phyloP scores from a whole-genome alignment of 2,329 filamentous ascomycete species.

The Aspergillus carbonarius region DNA sequence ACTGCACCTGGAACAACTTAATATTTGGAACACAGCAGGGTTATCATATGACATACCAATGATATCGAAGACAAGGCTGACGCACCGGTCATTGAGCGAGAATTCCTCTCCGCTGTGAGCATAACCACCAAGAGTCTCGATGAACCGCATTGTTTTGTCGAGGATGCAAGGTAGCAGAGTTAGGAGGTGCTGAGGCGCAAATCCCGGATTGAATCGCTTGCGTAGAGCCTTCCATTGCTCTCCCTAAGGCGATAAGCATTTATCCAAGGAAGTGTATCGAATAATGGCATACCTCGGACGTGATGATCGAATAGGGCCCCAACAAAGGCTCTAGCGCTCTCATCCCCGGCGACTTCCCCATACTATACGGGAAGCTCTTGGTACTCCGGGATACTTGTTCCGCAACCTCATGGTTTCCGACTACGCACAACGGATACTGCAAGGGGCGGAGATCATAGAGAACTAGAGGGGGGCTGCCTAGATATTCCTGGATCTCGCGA shows the following conservation, averaged over 20 bases:
- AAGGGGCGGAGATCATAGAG: constrained; percentile 17
- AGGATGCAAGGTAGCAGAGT: constrained; percentile 28
- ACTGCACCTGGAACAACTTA: constrained; percentile 10
- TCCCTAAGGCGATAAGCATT: constrained; percentile 13
- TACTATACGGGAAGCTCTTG: constrained; percentile 18
- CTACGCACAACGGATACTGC: constrained; percentile 4
- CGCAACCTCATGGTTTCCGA: constrained; percentile 19
- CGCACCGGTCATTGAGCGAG: constrained; percentile 25
- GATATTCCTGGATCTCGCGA: background rate
- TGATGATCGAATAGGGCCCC: constrained; percentile 12
- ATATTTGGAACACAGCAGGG: background rate
- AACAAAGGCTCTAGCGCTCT: background rate
- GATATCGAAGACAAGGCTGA: constrained; percentile 33
- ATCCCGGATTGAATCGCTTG: constrained; percentile 34
- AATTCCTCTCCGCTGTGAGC: constrained; percentile 23
- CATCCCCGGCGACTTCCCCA: constrained; percentile 11
- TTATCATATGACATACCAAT: constrained; percentile 23
- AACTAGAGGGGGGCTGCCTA: background rate
- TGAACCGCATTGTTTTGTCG: constrained; percentile 25
- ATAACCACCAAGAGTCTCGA: constrained; percentile 22
- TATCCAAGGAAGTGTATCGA: background rate
- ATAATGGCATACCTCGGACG: background rate
- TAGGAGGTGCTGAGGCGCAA: constrained; percentile 28
- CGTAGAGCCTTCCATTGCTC: constrained; percentile 30
- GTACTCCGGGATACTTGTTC: constrained; percentile 17